Base-by-base conservation (phyloP, 768 basidiomycete genomes). In the Pleurotus eryngii region DNA sequence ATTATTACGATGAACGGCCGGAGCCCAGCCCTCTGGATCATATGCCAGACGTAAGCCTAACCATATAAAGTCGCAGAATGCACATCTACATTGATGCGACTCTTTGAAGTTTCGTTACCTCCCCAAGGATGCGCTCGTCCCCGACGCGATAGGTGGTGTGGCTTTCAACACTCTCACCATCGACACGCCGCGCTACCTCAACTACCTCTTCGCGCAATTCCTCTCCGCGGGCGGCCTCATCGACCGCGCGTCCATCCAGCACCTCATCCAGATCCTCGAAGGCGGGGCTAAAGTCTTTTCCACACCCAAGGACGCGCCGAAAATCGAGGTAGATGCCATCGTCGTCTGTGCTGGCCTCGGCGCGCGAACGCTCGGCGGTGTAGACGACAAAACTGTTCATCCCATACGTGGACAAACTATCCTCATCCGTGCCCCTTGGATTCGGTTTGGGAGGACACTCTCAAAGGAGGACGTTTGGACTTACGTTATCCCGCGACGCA, bases 321-420 rank as follows among this genome's bases (percentile, higher is more conserved):
- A 68, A 0, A 57, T 73, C 12, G 76, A 79, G 5, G 17, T 49
- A 0, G 80, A 83, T 47, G 89, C 84, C 0, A 65, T 93, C 1
- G 67, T 94, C 4, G 81, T 87, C 8, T 92, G 90, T 61, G 77
- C 82, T 0, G 92, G 92, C 0, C 68, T 95, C 18, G 89, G 88
- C 3, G 84, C 92, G 7, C 78, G 83, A 49, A 84, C 83, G 30
- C 76, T 96, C 43, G 82, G 89, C 11, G 94, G 93, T 4, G 84
- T 95, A 2, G 86, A 94, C 64, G 95, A 97, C 68, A 76, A 77
- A 57, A 74, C 73, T 20, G 73, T 94, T 20, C 84, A 82, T 66
- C 92, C 94, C 0, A 81, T 94, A 60, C 79, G 92, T 45, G 94
- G 94, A 6, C 95, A 96, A 72, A 87, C 90, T 0, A 84, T 95